Conservation (phyloP, 257 asterid species). For the Schizonepeta tenuifolia region DNA sequence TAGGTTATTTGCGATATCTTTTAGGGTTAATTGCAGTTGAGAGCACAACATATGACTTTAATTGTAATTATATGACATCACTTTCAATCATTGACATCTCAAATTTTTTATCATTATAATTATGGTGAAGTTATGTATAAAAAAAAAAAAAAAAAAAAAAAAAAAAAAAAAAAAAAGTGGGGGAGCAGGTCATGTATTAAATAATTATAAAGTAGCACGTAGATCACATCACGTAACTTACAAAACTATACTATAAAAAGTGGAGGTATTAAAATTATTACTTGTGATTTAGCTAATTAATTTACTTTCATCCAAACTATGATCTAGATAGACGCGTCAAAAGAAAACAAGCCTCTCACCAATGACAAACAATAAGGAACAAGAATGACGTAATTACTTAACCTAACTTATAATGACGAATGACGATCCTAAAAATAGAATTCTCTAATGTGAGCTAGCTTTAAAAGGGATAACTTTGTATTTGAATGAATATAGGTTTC, state of each 20-base stretch:
- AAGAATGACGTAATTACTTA: not conserved
- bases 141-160: no score
- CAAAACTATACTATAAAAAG: not conserved
- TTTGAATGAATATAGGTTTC: no score
- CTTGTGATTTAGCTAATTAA: no score
- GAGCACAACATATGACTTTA: no score
- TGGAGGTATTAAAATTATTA: not conserved
- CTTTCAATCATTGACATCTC: no score
- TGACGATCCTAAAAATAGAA: not conserved
- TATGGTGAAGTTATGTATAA: no score
- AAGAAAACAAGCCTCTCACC: not conserved
- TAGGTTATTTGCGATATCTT: no score
- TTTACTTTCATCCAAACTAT: not conserved
- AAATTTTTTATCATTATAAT: no score
- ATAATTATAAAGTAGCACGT: not conserved
- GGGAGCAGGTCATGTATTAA: not conserved
- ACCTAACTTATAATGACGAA: not conserved
- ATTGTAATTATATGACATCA: no score
- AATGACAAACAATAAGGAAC: not conserved
- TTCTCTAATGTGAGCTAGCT: no score
- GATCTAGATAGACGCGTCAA: conserved; percentile 8
- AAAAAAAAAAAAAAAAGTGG: no score
- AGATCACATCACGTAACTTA: not conserved
- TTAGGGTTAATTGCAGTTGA: no score
- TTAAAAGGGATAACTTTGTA: not conserved